Evolutionary conservation across 2,329 filamentous ascomycete species (phyloP), one percentile per base, ranked within the genome.

Genomic region (Coniella lustricola): DNA sequence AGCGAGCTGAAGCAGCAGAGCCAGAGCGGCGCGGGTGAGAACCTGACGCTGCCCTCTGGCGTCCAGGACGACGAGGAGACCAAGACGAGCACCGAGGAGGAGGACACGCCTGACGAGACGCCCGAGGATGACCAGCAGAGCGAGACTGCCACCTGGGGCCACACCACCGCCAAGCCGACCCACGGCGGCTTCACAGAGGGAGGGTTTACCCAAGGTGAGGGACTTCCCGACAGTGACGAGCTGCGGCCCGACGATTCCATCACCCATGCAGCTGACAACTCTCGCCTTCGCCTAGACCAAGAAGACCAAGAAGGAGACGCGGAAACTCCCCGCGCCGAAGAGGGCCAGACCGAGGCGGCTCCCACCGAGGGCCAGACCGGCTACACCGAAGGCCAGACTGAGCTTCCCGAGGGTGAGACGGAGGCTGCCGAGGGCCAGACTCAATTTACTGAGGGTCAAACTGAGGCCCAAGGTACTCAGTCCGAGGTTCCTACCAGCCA

Each of bases 261-360:
- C 44, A 53, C 51, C 44, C 49, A 53, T 44, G 51, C 51, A 31
- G 51, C 51, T 47, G 51, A 53, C 44, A 48, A 53, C 40, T 48
- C 44, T 33, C 50, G 45, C 25, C 35, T 25, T 12, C 31, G 21
- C 16, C 31, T 41, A 44, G 50, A 42, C 16, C 25, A 38, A 20
- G 37, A 46, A 16, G 17, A 32, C 14, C 18, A 25, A 16, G 29
- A 45, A 16, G 33, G 32, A 25, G 34, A 16, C 7, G 34, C 5
- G 22, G 31, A 34, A 8, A 34, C 18, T 17, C 44, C 29, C 3
- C 44, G 29, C 14, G 18, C 41, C n/a, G n/a, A n/a, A n/a, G 41
- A 41, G 38, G 21, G 21, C 31, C 12, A 40, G 21, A 47, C 38
- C 1, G 45, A 22, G 22, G 14, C 34, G 22, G 14, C 34, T 14